A percentile compares a stretch with the other conserved stretches of the same genome.
Conservation (phyloP, 768 basidiomycete genomes). For the Saitozyma podzolica region DNA sequence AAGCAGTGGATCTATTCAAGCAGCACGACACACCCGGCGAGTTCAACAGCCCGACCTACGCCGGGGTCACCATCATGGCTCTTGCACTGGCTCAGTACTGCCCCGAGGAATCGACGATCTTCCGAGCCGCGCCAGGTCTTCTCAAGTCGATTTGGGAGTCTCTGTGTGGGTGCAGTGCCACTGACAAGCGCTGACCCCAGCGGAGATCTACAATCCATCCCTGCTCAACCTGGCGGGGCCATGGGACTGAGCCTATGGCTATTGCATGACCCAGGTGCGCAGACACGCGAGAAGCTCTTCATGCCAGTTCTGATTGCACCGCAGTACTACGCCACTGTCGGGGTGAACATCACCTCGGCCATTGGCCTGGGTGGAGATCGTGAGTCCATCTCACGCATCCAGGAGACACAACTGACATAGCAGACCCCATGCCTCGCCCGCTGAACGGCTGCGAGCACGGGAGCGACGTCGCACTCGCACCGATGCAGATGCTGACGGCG, state of each 20-base stretch:
- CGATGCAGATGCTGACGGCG: slow-evolving; percentile 23
- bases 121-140: slow-evolving; percentile 12
- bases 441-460: slow-evolving; percentile 22
- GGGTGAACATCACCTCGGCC: slow-evolving; percentile 5
- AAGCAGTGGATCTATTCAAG: slow-evolving; percentile 14
- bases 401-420: not conserved
- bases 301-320: not conserved
- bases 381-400: not conserved
- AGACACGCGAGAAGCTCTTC: not conserved
- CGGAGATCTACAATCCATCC: slow-evolving; percentile 27
- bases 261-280: slow-evolving; percentile 15
- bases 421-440: slow-evolving; percentile 20
- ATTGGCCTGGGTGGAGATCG: slow-evolving; percentile 8
- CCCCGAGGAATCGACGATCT: slow-evolving; percentile 8
- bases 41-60: slow-evolving; percentile 25
- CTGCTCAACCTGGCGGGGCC: slow-evolving; percentile 20
- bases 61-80: slow-evolving; percentile 24
- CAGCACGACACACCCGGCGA: slow-evolving; percentile 15
- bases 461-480: slow-evolving; percentile 17
- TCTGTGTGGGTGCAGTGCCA: slow-evolving; percentile 5
- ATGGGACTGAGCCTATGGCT: slow-evolving; percentile 29
- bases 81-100: slow-evolving; percentile 19
- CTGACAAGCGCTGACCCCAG: not conserved
- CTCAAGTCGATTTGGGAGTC: slow-evolving; percentile 14
- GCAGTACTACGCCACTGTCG: slow-evolving; percentile 19